phyloP scores from a whole-genome alignment of 2,329 filamentous ascomycete genomes.

The Claviceps humidiphila region DNA sequence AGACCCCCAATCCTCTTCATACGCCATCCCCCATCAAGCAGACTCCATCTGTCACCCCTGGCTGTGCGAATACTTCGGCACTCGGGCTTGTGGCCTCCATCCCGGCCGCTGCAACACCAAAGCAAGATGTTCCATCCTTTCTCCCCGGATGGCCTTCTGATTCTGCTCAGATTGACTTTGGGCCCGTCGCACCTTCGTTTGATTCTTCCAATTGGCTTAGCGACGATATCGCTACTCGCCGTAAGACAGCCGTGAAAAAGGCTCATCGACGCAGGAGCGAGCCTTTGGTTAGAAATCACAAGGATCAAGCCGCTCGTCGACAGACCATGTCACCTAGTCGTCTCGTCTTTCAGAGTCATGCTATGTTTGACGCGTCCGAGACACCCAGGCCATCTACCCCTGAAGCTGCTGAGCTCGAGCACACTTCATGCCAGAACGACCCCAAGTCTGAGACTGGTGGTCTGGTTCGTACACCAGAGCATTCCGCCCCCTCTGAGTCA shows the following conservation, averaged over 20 bases:
- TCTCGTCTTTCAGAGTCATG: slow-evolving; percentile 4
- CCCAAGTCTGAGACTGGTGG: not conserved
- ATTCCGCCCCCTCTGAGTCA: not conserved
- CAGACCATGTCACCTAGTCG: slow-evolving; percentile 18
- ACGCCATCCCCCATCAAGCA: not conserved
- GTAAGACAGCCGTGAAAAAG: slow-evolving; percentile 12
- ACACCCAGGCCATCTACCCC: not conserved
- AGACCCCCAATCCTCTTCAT: not conserved
- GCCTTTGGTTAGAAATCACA: slow-evolving; percentile 17
- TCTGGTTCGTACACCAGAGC: not conserved
- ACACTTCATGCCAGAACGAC: not conserved
- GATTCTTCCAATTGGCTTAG: slow-evolving; percentile 17
- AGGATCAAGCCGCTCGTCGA: slow-evolving; percentile 13
- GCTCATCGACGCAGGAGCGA: slow-evolving; percentile 21
- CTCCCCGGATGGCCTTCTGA: slow-evolving; percentile 8
- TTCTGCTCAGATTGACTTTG: slow-evolving; percentile 15
- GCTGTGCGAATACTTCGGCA: slow-evolving; percentile 7
- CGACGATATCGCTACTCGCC: slow-evolving; percentile 9
- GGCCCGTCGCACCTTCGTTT: slow-evolving; percentile 14
- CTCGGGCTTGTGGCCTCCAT: slow-evolving; percentile 12
- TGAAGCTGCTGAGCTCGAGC: not conserved
- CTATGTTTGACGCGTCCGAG: not conserved
- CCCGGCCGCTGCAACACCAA: slow-evolving; percentile 12
- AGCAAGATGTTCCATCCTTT: slow-evolving; percentile 5
- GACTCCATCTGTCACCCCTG: not conserved